phyloP scores from a whole-genome alignment of 768 basidiomycete species.

The Boletus huronensis region DNA sequence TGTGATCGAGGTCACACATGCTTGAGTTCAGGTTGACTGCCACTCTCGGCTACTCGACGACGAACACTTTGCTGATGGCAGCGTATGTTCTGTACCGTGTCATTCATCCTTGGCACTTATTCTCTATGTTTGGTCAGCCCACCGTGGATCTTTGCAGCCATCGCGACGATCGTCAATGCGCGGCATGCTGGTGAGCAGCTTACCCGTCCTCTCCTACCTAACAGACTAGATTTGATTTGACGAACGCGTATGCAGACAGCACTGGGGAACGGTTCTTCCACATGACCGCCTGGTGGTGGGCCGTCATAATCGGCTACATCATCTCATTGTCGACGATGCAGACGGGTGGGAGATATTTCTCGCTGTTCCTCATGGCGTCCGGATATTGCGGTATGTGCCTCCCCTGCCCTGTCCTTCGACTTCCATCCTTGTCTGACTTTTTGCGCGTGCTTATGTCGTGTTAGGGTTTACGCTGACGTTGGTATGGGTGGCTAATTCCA shows the following conservation, averaged over 20 bases:
- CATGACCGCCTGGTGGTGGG: constrained; percentile 55
- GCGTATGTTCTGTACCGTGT: constrained; percentile 40
- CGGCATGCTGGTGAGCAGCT: constrained; percentile 46
- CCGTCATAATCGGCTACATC: constrained; percentile 56
- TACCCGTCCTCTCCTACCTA: neutral
- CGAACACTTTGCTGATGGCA: constrained; percentile 53
- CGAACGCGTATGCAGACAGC: constrained; percentile 34
- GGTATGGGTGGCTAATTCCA: constrained; percentile 61
- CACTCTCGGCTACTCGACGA: constrained; percentile 61
- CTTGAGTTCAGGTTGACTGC: constrained; percentile 43
- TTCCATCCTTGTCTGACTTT: neutral
- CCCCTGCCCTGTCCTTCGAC: neutral
- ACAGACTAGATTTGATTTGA: neutral
- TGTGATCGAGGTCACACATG: neutral
- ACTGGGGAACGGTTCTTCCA: constrained; percentile 69
- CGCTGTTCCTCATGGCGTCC: constrained; percentile 60
- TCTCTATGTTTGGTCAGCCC: constrained; percentile 37
- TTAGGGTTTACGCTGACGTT: constrained; percentile 42
- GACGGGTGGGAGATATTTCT: constrained; percentile 54
- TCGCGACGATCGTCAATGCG: constrained; percentile 51
- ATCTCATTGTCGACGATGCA: constrained; percentile 53
- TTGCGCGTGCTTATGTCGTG: too few relatives aligned
- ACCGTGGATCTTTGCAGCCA: constrained; percentile 55
- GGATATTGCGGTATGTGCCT: constrained; percentile 42
- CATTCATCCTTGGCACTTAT: neutral